A percentile compares a stretch with the other conserved stretches of the same genome.
Evolutionary conservation across 73 alveolate species (phyloP).

Genomic region (Paramecium sonneborni): DNA sequence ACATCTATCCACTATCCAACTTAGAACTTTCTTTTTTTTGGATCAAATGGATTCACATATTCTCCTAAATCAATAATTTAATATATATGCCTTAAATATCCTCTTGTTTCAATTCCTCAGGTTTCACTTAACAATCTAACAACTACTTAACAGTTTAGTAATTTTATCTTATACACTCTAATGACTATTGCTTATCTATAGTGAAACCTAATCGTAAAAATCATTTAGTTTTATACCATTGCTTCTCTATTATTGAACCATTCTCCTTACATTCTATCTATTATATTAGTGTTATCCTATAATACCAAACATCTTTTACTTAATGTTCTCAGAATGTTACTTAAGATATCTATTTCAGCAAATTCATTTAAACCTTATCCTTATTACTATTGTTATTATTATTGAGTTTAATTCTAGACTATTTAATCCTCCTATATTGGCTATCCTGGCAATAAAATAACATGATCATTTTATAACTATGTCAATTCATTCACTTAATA

Average conservation of each 20-base stretch:
- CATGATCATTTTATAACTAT: conserved; percentile 86
- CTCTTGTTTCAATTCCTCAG: conserved; percentile 56
- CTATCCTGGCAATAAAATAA: conserved; percentile 88
- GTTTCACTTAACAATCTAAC: conserved; percentile 51
- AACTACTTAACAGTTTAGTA: conserved; percentile 63
- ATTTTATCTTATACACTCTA: conserved; percentile 74
- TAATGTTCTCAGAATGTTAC: conserved; percentile 61
- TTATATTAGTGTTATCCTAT: conserved; percentile 2
- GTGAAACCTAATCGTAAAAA: background rate
- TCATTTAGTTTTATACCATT: conserved; percentile 1
- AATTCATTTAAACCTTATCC: background rate
- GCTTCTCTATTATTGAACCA: conserved; percentile 51
- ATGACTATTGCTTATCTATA: conserved; percentile 12
- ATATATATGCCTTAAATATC: background rate
- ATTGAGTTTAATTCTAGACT: conserved; percentile 33
- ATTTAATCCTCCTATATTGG: conserved; percentile 28
- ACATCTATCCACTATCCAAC: conserved; percentile 97
- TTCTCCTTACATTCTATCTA: conserved; percentile 66
- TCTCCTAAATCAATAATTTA: background rate
- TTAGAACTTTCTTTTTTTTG: conserved; percentile 79
- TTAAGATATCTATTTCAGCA: conserved; percentile 22
- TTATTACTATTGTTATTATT: conserved; percentile 52
- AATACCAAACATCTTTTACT: background rate
- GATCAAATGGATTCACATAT: conserved; percentile 70
- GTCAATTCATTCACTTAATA: background rate